A percentile compares a stretch with the other conserved stretches of the same genome.
phyloP scores from a whole-genome alignment of 768 basidiomycete species.

The Rhizopogon vesiculosus region DNA sequence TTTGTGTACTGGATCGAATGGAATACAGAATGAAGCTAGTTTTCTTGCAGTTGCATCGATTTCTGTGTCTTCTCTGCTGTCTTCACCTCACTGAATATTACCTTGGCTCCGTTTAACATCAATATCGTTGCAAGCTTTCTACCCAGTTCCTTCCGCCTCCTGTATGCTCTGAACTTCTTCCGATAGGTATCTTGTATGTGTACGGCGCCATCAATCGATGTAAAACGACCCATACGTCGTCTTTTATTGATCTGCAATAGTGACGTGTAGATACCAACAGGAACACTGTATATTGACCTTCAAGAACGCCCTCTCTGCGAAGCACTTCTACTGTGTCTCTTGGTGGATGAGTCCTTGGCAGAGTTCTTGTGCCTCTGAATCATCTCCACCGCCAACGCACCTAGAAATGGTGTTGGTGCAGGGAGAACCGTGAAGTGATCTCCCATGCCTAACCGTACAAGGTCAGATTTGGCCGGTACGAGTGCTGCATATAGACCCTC shows the following conservation, averaged over 20 bases:
- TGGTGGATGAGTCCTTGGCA: conserved; percentile 70
- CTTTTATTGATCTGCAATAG: conserved; percentile 31
- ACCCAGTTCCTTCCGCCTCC: conserved; percentile 69
- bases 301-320: conserved; percentile 88
- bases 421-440: conserved; percentile 71
- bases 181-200: conserved; percentile 68
- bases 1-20: not conserved
- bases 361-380: conserved; percentile 54
- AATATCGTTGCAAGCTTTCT: conserved; percentile 57
- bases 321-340: conserved; percentile 70
- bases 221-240: conserved; percentile 58
- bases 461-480: conserved; percentile 90
- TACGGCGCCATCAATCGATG: conserved; percentile 65
- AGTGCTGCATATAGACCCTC: conserved; percentile 83
- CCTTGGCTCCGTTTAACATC: conserved; percentile 67
- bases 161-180: conserved; percentile 44
- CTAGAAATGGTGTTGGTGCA: conserved; percentile 82
- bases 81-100: conserved; percentile 53
- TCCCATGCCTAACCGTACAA: conserved; percentile 73
- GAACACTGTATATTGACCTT: conserved; percentile 99
- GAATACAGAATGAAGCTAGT: not conserved
- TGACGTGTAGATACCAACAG: conserved; percentile 74
- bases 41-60: too few relatives aligned
- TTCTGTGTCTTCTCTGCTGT: conserved; percentile 20
- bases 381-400: conserved; percentile 85